Conservation (phyloP, 2,329 filamentous ascomycete species). For the Pseudopyrenochaeta lycopersici region DNA sequence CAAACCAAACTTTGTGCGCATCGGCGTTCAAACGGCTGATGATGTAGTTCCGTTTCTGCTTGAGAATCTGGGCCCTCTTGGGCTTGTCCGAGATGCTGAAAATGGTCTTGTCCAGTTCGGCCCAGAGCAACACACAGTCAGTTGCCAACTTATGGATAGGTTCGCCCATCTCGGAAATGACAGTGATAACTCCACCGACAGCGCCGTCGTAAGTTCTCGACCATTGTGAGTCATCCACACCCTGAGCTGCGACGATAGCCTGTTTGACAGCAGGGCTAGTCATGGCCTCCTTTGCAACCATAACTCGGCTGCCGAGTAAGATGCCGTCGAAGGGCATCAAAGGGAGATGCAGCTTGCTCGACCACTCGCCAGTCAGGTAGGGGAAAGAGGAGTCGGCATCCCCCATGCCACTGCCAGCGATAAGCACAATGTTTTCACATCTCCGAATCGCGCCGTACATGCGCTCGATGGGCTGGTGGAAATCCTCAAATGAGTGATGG, state of each 20-base stretch:
- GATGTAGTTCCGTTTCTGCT: constrained; percentile 56
- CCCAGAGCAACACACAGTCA: constrained; percentile 94
- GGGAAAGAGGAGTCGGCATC: constrained; percentile 58
- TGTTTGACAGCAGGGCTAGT: constrained; percentile 56
- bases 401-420: constrained; percentile 60
- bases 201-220: constrained; percentile 67
- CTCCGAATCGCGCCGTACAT: constrained; percentile 57
- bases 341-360: constrained; percentile 52
- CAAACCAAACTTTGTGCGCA: constrained; percentile 61
- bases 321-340: constrained; percentile 60
- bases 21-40: constrained; percentile 58
- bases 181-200: constrained; percentile 93
- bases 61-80: constrained; percentile 53
- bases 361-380: constrained; percentile 59
- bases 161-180: constrained; percentile 98
- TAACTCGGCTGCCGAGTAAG: constrained; percentile 58
- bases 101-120: constrained; percentile 98
- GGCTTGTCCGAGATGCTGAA: constrained; percentile 96
- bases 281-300: constrained; percentile 58
- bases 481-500: constrained; percentile 61
- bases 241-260: constrained; percentile 55
- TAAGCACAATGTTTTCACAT: constrained; percentile 56
- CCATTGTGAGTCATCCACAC: constrained; percentile 56
- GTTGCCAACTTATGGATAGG: constrained; percentile 99
- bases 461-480: constrained; percentile 59